Evolutionary conservation across 2,329 filamentous ascomycete species (phyloP).

Genomic region (Fusarium albidum): DNA sequence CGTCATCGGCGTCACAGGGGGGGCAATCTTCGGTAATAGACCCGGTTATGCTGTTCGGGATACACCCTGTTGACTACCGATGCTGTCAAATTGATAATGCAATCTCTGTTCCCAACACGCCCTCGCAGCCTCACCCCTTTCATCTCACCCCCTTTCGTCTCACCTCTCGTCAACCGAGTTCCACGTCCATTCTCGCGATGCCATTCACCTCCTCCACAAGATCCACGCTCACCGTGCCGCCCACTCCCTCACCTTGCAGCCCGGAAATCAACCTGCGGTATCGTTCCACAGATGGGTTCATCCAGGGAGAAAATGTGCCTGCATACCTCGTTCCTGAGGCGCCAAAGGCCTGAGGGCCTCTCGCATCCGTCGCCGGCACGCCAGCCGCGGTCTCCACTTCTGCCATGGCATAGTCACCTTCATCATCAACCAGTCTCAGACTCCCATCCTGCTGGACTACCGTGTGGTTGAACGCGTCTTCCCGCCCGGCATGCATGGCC

Average conservation of each 20-base stretch:
- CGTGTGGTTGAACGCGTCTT: conserved; percentile 25
- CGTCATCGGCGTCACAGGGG: conserved; percentile 25
- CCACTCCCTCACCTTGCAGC: conserved; percentile 27
- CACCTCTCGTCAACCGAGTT: conserved; percentile 40
- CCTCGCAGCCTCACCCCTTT: conserved; percentile 22
- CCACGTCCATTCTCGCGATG: conserved; percentile 49
- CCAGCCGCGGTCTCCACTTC: conserved; percentile 10
- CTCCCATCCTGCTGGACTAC: conserved; percentile 44
- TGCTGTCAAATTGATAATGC: conserved; percentile 28
- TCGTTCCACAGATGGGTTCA: conserved; percentile 17
- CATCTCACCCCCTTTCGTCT: background rate
- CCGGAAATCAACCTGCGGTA: conserved; percentile 25
- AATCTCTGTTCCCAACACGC: conserved; percentile 19
- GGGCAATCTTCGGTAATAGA: conserved; percentile 31
- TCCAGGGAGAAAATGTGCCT: conserved; percentile 4
- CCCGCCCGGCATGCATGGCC: conserved; percentile 40
- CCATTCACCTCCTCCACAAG: conserved; percentile 48
- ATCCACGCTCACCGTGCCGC: conserved; percentile 39
- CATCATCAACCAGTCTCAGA: conserved; percentile 42
- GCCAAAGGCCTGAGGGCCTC: conserved; percentile 17
- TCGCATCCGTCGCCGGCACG: conserved; percentile 11
- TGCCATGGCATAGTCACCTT: conserved; percentile 44
- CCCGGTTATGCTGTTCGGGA: conserved; percentile 22
- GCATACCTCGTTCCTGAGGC: conserved; percentile 11
- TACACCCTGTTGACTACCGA: conserved; percentile 30